Evolutionary conservation across 345 rosid genomes (phyloP).

Genomic region (Hibiscus mutabilis): DNA sequence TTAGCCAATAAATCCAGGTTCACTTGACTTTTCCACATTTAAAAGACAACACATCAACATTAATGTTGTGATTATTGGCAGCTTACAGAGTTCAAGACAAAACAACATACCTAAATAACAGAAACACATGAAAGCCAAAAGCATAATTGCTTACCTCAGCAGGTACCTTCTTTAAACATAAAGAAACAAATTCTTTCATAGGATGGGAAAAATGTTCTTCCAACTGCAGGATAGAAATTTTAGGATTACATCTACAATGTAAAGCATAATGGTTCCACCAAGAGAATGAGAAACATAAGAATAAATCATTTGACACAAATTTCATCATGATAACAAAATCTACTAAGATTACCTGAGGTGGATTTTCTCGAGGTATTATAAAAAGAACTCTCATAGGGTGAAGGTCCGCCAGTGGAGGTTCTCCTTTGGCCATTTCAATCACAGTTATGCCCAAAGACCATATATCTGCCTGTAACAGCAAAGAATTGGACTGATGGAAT

Average conservation of each 20-base stretch:
- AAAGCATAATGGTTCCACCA: conserved; percentile 16
- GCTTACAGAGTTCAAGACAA: neutral
- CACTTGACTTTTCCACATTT: conserved; percentile 1
- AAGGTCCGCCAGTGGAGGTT: conserved; percentile 99
- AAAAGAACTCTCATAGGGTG: conserved; percentile 99
- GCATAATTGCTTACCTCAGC: conserved; percentile 61
- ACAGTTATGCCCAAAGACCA: conserved; percentile 99
- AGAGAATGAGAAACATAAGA: conserved; percentile 3
- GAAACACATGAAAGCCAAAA: neutral
- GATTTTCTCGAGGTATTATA: conserved; percentile 97
- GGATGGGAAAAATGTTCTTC: conserved; percentile 98
- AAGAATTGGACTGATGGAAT: conserved; percentile 7
- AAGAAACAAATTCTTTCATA: conserved; percentile 91
- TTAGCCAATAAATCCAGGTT: conserved; percentile 13
- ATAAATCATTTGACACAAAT: conserved; percentile 6
- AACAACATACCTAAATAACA: neutral
- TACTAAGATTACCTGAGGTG: conserved; percentile 77
- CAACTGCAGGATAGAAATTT: conserved; percentile 55
- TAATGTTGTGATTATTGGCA: neutral
- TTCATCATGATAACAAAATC: conserved; percentile 20
- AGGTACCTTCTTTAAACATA: conserved; percentile 84
- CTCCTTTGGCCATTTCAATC: conserved; percentile 99
- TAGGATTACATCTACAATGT: conserved; percentile 13
- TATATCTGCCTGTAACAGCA: conserved; percentile 81
- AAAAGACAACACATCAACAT: neutral